Base-by-base conservation (phyloP, 2,329 filamentous ascomycete species). In the Phoma herbarum region DNA sequence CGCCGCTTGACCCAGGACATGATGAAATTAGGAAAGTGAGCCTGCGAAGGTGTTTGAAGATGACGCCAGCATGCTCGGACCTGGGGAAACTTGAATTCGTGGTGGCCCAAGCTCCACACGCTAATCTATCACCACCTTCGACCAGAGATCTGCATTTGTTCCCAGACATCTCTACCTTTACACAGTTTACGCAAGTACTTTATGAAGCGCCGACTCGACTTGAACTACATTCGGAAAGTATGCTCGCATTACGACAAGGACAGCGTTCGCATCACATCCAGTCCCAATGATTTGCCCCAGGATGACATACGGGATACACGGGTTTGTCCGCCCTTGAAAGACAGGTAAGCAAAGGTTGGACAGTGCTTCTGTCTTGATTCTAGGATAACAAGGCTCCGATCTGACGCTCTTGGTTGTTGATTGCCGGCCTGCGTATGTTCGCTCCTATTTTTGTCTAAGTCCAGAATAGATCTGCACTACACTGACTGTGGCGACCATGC, bases 1-100 rank as follows among this genome's bases (percentile, higher is more conserved):
- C 68, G 62, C 52, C 67, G 69, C 50, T 69, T 65, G 43, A 75
- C 63, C 60, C 67, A 70, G 55, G 70, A 70, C 73, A 75, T 75
- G 11, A 22, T 55, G 59, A 42, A 41, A 33, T 20, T 39, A 33
- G 22, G 41, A 45, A 20, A 44, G 45, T n/a, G 33, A 50, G 22
- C 4, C 35, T 33, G 22, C 23, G 42, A 22, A 33, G 23, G 10
- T 52, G 18, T 48, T 44, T 39, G 28, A 43, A 37, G 35, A 52
- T 48, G 47, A 35, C n/a, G n/a, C 23, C 25, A 39, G 53, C 29
- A 39, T 45, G 14, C 20, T 46, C 47, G 44, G 29, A 42, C 26
- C 37, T 44, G 49, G 43, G 49, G 55, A 49, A 58, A 48, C 49
- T 50, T 26, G 44, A 35, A 37, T 25, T 42, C 16, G 4, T 47